phyloP scores from a whole-genome alignment of 2,329 filamentous ascomycete species.

The Triangularia verruculosa region DNA sequence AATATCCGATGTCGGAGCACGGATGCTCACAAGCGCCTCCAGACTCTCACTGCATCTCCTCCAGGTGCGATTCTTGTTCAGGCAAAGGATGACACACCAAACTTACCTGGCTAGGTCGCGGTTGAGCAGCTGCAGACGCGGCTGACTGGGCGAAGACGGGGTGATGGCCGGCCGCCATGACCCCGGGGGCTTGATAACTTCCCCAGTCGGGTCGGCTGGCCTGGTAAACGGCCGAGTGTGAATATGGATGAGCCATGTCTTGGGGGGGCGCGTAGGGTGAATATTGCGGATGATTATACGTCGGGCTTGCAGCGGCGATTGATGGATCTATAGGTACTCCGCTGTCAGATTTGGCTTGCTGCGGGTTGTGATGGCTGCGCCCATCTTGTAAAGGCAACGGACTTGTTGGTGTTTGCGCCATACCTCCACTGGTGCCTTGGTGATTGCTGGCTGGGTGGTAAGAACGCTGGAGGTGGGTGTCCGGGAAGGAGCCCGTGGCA shows the following conservation, averaged over 20 bases:
- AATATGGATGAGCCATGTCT: slow-evolving; percentile 80
- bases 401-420: slow-evolving; percentile 97
- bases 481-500: slow-evolving; percentile 67
- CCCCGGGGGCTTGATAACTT: slow-evolving; percentile 56
- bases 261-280: slow-evolving; percentile 81
- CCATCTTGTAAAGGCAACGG: slow-evolving; percentile 88
- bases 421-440: slow-evolving; percentile 75
- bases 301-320: slow-evolving; percentile 89
- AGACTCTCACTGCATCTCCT: not conserved
- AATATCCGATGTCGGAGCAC: not conserved
- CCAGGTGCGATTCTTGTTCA: not conserved
- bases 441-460: slow-evolving; percentile 76
- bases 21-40: not conserved
- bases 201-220: slow-evolving; percentile 73
- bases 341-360: slow-evolving; percentile 87
- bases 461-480: slow-evolving; percentile 74
- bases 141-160: slow-evolving; percentile 56
- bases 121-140: slow-evolving; percentile 52
- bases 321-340: slow-evolving; percentile 99
- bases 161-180: slow-evolving; percentile 50
- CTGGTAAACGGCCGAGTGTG: slow-evolving; percentile 63
- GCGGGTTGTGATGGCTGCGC: slow-evolving; percentile 67
- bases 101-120: slow-evolving; percentile 60
- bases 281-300: slow-evolving; percentile 79
- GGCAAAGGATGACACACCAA: not conserved